These are phyloP conservation scores for Cryphonectria parasitica DNA, from an alignment of 2,329 filamentous ascomycete species.

Conservation along the genomic window DNA sequence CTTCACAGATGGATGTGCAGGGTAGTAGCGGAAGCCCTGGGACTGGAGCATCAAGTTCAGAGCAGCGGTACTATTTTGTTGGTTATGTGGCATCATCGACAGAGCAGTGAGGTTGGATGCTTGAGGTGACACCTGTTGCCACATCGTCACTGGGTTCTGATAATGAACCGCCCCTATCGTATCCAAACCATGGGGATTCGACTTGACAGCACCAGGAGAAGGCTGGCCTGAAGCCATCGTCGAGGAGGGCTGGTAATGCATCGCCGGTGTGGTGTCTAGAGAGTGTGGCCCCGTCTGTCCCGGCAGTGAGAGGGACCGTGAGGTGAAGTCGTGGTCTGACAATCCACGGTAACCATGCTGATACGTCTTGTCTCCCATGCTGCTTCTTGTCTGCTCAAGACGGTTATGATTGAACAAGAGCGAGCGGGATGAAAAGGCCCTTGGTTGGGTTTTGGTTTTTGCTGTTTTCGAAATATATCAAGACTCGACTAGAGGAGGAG, in stretches of 20 bases:
- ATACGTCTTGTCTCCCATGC: constrained; percentile 26
- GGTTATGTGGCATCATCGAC: constrained; percentile 27
- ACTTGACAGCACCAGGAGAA: constrained; percentile 1
- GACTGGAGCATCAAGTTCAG: constrained; percentile 28
- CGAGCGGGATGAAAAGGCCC: background rate
- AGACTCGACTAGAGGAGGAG: constrained; percentile 2
- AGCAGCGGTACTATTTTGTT: constrained; percentile 20
- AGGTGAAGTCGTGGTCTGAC: constrained; percentile 20
- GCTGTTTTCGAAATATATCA: background rate
- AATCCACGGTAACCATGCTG: constrained; percentile 24
- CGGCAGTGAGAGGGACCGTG: constrained; percentile 17
- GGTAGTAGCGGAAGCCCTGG: constrained; percentile 25
- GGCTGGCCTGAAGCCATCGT: constrained; percentile 2
- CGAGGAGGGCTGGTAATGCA: constrained; percentile 17
- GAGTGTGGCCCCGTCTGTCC: constrained; percentile 18
- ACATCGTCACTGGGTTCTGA: constrained; percentile 24
- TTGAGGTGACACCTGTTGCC: constrained; percentile 24
- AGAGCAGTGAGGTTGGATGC: constrained; percentile 18
- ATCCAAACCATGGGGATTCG: constrained; percentile 14
- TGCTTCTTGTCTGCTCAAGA: background rate
- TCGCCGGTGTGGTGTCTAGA: constrained; percentile 25
- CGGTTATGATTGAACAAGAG: background rate
- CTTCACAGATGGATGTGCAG: constrained; percentile 22
- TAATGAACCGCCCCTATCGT: constrained; percentile 22
- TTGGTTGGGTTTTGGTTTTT: background rate